Base-by-base conservation (phyloP, 1,139 yeast species). In the Komagataea norvegica region DNA sequence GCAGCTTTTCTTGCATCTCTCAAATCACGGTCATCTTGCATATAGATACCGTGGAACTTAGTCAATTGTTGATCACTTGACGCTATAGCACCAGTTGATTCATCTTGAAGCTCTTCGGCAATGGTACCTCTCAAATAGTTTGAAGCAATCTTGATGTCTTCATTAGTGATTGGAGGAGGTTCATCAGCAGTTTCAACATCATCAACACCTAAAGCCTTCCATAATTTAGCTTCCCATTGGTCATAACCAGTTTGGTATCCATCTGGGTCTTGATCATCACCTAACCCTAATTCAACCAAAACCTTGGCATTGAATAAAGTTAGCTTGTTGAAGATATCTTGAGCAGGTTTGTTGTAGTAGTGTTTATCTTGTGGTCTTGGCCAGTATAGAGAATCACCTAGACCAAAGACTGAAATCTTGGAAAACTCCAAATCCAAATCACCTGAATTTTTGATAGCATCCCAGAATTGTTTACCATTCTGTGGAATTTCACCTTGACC, bases 401-500 rank as follows among this genome's bases (percentile, higher is more conserved):
- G 70, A 54, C 95, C 96, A 54, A 89, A 89, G 15, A 83, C 88
- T 13, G 95, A 73, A 48, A 74, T 77, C 49, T 75, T 81, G 45
- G 85, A 70, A 34, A 74, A 61, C 8, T 87, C 77, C 45, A 88
- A 72, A 55, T 87, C 96, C 45, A 81, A 62, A 49, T 84, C 93
- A 40, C 77, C 74, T 21, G 84, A 62, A 41, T 67, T 64, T 63
- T 86, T 88, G 49, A 89, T 62, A 28, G 74, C 74, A 52, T 88
- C 96, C 96, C 96, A 89, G 57, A 88, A 80, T 38, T 70, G 74
- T 54, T 89, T 86, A 62, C 96, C 97, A 59, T 88, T 91, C 51
- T 87, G 91, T 31, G 97, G 96, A 67, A 89, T 81, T 63, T 89
- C 97, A 70, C 97, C 97, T 70, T 89, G 97, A 47, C 97, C 97